These are phyloP conservation scores for Xerocomus nothofagi DNA, from an alignment of 1,284 basidiomycete species.

Conservation along the genomic window DNA sequence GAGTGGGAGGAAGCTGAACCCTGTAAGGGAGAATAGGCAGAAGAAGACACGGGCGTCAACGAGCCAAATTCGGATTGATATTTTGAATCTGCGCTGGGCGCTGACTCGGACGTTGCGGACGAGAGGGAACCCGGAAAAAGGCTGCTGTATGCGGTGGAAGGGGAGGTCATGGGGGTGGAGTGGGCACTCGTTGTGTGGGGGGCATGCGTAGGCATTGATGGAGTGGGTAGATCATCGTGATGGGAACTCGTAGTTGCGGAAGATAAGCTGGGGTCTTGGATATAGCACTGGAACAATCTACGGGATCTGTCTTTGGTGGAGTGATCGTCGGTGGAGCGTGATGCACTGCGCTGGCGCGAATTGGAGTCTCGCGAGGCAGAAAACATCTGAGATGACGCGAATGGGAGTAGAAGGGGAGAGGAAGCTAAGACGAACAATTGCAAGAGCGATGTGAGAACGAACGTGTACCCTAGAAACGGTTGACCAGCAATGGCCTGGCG, in stretches of 20 bases:
- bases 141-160: conserved; percentile 26
- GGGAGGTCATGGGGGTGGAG: conserved; percentile 30
- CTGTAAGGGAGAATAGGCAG: conserved; percentile 11
- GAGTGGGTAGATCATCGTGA: conserved; percentile 14
- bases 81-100: conserved; percentile 8
- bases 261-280: conserved; percentile 17
- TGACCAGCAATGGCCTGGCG: conserved; percentile 18
- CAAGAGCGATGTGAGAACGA: not conserved
- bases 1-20: conserved; percentile 18
- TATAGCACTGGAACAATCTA: conserved; percentile 13
- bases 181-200: conserved; percentile 18
- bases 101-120: conserved; percentile 32
- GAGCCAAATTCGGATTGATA: conserved; percentile 21
- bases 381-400: conserved; percentile 16
- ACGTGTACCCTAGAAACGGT: conserved; percentile 17
- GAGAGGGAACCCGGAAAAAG: conserved; percentile 23
- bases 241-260: conserved; percentile 10
- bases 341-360: conserved; percentile 17
- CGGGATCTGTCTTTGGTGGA: conserved; percentile 7
- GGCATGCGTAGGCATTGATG: not conserved
- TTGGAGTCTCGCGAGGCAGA: not conserved
- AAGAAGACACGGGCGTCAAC: conserved; percentile 9
- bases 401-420: too few relatives aligned
- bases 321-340: conserved; percentile 22
- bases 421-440: not conserved